Evolutionary conservation across 2,329 filamentous ascomycete genomes (phyloP), one percentile per base, ranked within the genome.

Genomic region (Aschersonia sp.): DNA sequence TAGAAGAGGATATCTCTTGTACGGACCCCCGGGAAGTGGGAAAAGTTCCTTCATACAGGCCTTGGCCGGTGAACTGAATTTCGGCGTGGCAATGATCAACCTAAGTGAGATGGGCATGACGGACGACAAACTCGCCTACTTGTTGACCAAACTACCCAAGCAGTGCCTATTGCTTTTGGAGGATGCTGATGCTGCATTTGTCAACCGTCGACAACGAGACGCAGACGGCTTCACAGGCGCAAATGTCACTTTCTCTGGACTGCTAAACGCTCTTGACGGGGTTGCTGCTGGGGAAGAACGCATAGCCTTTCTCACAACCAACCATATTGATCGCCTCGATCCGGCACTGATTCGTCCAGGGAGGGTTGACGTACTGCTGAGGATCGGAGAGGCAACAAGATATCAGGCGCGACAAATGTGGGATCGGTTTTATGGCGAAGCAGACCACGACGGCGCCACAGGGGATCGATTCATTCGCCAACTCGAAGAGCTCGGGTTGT

Each of bases 21-120:
- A 92, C 57, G 89, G 89, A 0, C 88, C 89, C 4, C 89, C 89
- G 0, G 89, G 89, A 0, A 94, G 84, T 41, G 94, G 87, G 37
- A 97, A 94, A 69, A 95, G 84, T 51, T 94, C 87, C 0, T 97
- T 98, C 56, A 95, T 98, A 52, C 88, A 95, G 64, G 89, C 92
- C 0, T 69, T 98, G 41, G 92, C 92, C 1, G 90, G 88, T n/a
- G 82, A 92, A 58, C 66, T 95, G 48, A 87, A 95, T 61, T 95
- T 90, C 62, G 86, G 86, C 56, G 92, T 95, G 55, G 88, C 89
- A 46, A 89, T 95, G 67, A 73, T 95, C 54, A 95, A 95, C 56
- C 75, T 95, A 32, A 92, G 85, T 64, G 87, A 95, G 67, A 76
- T 87, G 47, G 89, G 89, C 12, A 75, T 95, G 59, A 94, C 87